Evolutionary conservation across 192 early-diverging fungal species (phyloP), one percentile per base, ranked within the genome.

Genomic region (Rhizophagus clarus): DNA sequence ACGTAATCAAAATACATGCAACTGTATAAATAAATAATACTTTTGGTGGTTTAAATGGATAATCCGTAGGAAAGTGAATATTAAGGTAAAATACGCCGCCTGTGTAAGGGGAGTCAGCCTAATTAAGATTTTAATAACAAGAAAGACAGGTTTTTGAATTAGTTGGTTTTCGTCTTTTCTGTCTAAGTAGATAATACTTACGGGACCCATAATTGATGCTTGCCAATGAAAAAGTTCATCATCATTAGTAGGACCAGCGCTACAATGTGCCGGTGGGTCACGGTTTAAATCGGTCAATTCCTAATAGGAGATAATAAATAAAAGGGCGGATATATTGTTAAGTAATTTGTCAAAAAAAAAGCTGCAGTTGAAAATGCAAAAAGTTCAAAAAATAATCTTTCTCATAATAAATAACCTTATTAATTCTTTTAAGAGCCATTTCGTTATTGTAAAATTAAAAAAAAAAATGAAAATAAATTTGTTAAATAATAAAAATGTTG

Each of bases 201-300:
- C 94, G 49, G 98, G 98, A 64, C 98, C 98, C 92, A 99, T 97
- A 80, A 99, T 98, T 63, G 96, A 98, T 32, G 98, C 98, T 86
- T 99, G 94, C 94, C 97, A 98, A 4, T 34, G 3, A 34, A 34
- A 34, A 34, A 34, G n/a, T n/a, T n/a, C 5, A 34, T 34, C 34
- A 34, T 34, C 5, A 4, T 84, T 95, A 70, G 93, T 90, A 68
- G 98, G 98, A 28, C 98, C 98, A 60, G 97, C 98, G 84, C 93
- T 95, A 92, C 97, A 98, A 70, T 95, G 95, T n/a, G 96, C 94
- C 81, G 98, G 98, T 71, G 97, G 98, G 90, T 99, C 97, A 83
- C 94, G 91, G 80, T 92, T 93, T 87, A 99, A 93, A 88, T 99
- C 97, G 87, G 88, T 89, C 86, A 98, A 88, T 89, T 99, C 94